Conservation (phyloP, 2,329 filamentous ascomycete species). For the Anthostomella pinea region DNA sequence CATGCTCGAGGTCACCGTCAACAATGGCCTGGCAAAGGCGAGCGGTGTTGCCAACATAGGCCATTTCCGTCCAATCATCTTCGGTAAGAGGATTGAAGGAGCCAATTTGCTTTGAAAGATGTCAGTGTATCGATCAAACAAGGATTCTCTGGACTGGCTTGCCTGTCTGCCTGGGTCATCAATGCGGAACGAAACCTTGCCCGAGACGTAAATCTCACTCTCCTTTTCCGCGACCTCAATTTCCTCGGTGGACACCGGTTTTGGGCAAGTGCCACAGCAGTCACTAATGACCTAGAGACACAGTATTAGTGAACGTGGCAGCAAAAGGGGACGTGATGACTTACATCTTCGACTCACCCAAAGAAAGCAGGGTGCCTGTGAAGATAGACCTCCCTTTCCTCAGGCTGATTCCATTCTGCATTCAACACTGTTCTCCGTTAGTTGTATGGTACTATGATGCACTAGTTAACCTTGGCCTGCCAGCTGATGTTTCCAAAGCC, state of each 20-base stretch:
- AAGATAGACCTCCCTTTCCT: conserved; percentile 71
- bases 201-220: conserved; percentile 71
- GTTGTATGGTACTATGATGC: background rate
- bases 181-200: conserved; percentile 69
- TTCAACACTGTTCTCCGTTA: conserved; percentile 57
- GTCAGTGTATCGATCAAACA: conserved; percentile 13
- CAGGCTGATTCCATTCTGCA: conserved; percentile 78
- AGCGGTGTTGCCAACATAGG: conserved; percentile 77
- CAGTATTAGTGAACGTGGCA: conserved; percentile 1
- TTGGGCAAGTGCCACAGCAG: conserved; percentile 78
- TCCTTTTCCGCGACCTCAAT: conserved; percentile 69
- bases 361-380: conserved; percentile 88
- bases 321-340: background rate
- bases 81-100: conserved; percentile 79
- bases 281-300: conserved; percentile 62
- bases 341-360: conserved; percentile 63
- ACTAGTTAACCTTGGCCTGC: too few relatives aligned
- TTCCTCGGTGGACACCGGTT: conserved; percentile 67
- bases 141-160: too few relatives aligned
- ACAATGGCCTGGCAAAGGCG: conserved; percentile 79
- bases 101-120: conserved; percentile 45
- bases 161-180: conserved; percentile 77
- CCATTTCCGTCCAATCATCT: conserved; percentile 88
- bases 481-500: too few relatives aligned
- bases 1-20: conserved; percentile 66